phyloP scores from a whole-genome alignment of 2,329 filamentous ascomycete genomes.

The Fusarium irregulare region DNA sequence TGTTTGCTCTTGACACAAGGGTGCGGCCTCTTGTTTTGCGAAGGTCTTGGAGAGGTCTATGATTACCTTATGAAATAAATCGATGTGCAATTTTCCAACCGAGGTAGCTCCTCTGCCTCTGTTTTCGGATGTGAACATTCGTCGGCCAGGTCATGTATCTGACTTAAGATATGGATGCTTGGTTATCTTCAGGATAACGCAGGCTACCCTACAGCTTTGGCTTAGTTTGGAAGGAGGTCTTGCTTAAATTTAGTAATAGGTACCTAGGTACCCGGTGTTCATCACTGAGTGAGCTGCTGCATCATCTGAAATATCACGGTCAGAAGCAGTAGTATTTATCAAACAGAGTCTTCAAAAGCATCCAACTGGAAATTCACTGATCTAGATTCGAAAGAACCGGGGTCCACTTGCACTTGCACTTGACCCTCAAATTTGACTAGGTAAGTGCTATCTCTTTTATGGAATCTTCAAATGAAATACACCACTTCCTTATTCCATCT shows the following conservation, averaged over 20 bases:
- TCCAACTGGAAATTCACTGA: not conserved
- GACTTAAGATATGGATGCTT: not conserved
- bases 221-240: not conserved
- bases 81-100: constrained; percentile 16
- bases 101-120: not conserved
- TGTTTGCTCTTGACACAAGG: constrained; percentile 33
- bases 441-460: not conserved
- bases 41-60: constrained; percentile 36
- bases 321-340: not conserved
- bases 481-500: not conserved
- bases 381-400: not conserved
- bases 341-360: not conserved
- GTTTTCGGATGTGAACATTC: not conserved
- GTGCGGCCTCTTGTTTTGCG: constrained; percentile 33
- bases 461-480: not conserved
- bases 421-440: not conserved
- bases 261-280: not conserved
- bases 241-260: not conserved
- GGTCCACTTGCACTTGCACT: not conserved
- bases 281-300: not conserved
- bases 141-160: not conserved
- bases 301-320: not conserved
- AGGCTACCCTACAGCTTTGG: not conserved
- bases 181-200: not conserved
- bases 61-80: constrained; percentile 42